These are phyloP conservation scores for Lonicera japonica DNA, from an alignment of 129 eudicot genomes.

Conservation along the genomic window DNA sequence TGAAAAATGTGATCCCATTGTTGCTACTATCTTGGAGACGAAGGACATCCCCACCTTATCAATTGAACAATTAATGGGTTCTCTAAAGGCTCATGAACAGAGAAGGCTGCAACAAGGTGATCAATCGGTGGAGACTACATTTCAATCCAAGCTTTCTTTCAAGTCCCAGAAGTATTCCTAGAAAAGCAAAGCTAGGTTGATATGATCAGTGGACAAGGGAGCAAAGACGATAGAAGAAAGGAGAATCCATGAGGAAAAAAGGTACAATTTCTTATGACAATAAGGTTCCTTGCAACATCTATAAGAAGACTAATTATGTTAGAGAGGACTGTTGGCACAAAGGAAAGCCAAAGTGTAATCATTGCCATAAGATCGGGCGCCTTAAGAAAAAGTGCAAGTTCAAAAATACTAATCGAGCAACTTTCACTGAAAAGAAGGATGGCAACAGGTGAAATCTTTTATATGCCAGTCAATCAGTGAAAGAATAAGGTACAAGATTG, in stretches of 20 bases:
- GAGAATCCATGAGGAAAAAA: neutral
- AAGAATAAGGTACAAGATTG: too few species aligned
- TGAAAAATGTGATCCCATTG: neutral
- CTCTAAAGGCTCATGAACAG: too few species aligned
- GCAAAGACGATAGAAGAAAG: neutral
- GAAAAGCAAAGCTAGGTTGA: too few species aligned
- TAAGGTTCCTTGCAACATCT: neutral
- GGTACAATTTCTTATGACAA: neutral
- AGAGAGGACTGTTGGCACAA: neutral
- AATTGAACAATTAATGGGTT: too few species aligned
- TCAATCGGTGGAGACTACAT: too few species aligned
- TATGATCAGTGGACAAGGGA: too few species aligned
- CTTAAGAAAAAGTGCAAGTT: neutral
- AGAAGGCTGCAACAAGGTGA: too few species aligned
- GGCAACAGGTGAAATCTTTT: neutral
- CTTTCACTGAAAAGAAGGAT: neutral
- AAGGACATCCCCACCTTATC: too few species aligned
- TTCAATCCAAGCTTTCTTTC: too few species aligned
- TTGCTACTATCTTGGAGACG: too few species aligned
- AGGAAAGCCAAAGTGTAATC: too few species aligned
- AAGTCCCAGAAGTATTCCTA: too few species aligned
- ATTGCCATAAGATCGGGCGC: neutral
- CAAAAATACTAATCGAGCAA: neutral
- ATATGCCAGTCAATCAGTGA: neutral
- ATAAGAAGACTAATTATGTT: neutral